A percentile compares a stretch with the other conserved stretches of the same genome.
Evolutionary conservation across 148 eudicot genomes (phyloP).

Genomic region (Rhododendron henanense): DNA sequence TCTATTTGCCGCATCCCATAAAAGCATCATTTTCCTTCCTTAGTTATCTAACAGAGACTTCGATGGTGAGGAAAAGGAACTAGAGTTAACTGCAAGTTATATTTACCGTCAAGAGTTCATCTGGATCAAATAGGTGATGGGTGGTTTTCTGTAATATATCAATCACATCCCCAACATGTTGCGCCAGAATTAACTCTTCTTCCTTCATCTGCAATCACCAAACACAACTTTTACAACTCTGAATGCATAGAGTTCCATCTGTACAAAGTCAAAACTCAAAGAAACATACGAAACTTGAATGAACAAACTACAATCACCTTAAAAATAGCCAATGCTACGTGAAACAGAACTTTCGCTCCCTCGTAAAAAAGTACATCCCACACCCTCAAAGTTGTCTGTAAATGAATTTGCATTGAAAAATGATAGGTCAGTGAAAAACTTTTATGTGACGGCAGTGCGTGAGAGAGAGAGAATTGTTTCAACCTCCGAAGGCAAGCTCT

Average conservation of each 20-base stretch:
- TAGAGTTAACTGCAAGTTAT: neutral
- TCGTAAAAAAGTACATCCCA: constrained; percentile 98
- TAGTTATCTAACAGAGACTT: neutral
- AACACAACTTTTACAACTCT: constrained; percentile 8
- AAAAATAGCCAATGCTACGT: constrained; percentile 88
- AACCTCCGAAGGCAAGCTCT: constrained; percentile 99
- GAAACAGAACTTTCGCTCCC: constrained; percentile 81
- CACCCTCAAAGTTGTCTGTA: constrained; percentile 89
- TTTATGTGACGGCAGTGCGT: no score
- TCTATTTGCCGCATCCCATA: neutral
- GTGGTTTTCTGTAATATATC: constrained; percentile 74
- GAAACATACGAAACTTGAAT: neutral
- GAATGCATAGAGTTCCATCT: neutral
- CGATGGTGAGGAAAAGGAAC: neutral
- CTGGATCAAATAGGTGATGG: constrained; percentile 98
- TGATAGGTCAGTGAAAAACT: neutral
- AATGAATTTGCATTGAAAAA: constrained; percentile 9
- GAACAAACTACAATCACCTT: constrained; percentile 43
- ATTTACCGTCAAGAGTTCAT: constrained; percentile 79
- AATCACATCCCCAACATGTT: constrained; percentile 88
- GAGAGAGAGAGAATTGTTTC: constrained; percentile 7
- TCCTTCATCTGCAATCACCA: constrained; percentile 79
- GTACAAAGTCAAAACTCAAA: neutral
- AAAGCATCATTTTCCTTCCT: neutral
- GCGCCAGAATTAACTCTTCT: constrained; percentile 66